Evolutionary conservation across 2,329 filamentous ascomycete genomes (phyloP), one percentile per base, ranked within the genome.

Genomic region (Grosmannia serpens): DNA sequence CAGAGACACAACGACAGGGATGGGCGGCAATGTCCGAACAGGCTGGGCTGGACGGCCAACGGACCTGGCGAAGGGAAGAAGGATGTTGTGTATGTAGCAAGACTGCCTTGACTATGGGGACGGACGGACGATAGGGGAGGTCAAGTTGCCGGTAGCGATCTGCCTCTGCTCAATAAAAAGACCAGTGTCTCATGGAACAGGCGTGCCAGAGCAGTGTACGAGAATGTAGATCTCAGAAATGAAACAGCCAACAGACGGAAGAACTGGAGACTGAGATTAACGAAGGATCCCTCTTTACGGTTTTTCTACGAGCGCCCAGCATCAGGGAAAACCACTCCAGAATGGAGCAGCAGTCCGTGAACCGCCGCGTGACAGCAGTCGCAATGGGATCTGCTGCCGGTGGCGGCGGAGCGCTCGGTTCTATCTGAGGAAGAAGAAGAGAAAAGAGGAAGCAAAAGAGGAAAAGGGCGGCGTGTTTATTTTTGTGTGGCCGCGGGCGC

Each of bases 171-270:
- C 31, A 53, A 26, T 38, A 44, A 44, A 15, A 27, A 10, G n/a
- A n/a, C n/a, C n/a, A n/a, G n/a, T n/a, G n/a, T n/a, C n/a, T n/a
- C n/a, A n/a, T n/a, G n/a, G n/a, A n/a, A n/a, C n/a, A n/a, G n/a
- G n/a, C n/a, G n/a, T n/a, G n/a, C n/a, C 33, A 26, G 10, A 27
- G n/a, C 29, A 20, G 22, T 4, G 1, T 41, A 38, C 22, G 24
- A 54, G 26, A 71, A 76, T 80, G 77, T 80, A 78, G 77, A 80
- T 80, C 77, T 77, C 76, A 66, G 73, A 73, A 77, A 78, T 80
- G 77, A 80, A 80, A 80, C 77, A 74, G 70, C 72, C 74, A 70
- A 70, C 74, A 75, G 76, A 80, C 72, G 70, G 47, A 59, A 33
- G 70, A 65, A 71, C 71, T 73, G 73, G 65, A 73, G 75, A 71